phyloP scores from a whole-genome alignment of 2,329 filamentous ascomycete species.

The Ophiocordyceps australis region DNA sequence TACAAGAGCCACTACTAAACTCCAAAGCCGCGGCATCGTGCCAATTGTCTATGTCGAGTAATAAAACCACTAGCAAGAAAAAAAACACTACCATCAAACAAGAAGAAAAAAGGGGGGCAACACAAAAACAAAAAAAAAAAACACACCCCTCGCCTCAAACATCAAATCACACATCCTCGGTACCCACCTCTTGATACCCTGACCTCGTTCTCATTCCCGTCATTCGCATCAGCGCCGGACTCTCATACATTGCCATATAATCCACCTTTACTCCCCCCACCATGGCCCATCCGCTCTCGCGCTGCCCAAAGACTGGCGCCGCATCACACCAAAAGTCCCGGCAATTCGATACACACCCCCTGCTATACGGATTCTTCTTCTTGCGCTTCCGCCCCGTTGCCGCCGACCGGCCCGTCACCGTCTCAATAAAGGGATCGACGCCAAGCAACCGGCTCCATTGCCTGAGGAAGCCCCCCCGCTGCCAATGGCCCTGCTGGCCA shows the following conservation, averaged over 20 bases:
- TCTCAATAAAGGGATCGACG: constrained; percentile 85
- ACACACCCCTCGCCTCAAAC: neutral
- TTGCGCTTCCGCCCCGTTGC: constrained; percentile 35
- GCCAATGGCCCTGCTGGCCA: constrained; percentile 32
- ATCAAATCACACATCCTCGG: constrained; percentile 29
- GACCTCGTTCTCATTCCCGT: constrained; percentile 28
- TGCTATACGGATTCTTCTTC: constrained; percentile 67
- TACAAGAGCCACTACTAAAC: too few species aligned
- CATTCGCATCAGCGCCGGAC: constrained; percentile 49
- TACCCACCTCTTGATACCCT: constrained; percentile 45
- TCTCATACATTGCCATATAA: constrained; percentile 81
- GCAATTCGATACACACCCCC: constrained; percentile 75
- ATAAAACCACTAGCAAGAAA: neutral
- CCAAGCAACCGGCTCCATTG: constrained; percentile 76
- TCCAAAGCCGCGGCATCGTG: too few species aligned
- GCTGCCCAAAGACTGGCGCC: constrained; percentile 58
- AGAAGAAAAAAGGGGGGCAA: neutral
- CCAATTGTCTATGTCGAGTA: neutral
- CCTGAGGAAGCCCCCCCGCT: constrained; percentile 44
- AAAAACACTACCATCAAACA: neutral
- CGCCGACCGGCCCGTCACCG: constrained; percentile 67
- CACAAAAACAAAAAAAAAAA: neutral
- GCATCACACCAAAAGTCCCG: constrained; percentile 94
- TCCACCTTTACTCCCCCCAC: constrained; percentile 67
- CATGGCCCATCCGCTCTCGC: constrained; percentile 56